Base-by-base conservation (phyloP, 2,329 filamentous ascomycete species). In the Claviceps cyperi region DNA sequence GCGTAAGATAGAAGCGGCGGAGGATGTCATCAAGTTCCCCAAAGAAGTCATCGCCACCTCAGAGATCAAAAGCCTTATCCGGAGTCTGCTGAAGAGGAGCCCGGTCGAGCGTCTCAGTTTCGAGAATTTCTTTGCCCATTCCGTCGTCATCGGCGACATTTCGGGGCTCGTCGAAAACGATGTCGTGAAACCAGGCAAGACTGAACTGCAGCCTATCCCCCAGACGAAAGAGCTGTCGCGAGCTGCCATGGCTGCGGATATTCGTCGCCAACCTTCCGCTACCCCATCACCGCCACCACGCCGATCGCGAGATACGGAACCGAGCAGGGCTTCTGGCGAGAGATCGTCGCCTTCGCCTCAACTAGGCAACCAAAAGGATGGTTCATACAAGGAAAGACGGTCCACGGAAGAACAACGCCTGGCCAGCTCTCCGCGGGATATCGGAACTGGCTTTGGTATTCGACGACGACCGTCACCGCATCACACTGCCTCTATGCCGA, bases 21-120 rank as follows among this genome's bases (percentile, higher is more conserved):
- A 94, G 55, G 91, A 97, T 62, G 74, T 79, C 54, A 94, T 97
- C 66, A 81, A 77, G 55, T 97, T 97, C 57, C 80, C 84, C 0
- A 78, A 80, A 57, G 85, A 89, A 47, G 77, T 80, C 35, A 71
- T 77, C 46, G 78, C 86, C 52, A 91, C 80, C 56, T 68, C 81
- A 46, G 83, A 85, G 9, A 80, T 96, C 69, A 95, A 94, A 65
- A 73, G 76, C 21, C 70, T 96, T 17, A 89, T 96, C 52, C 80
- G 87, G 43, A 76, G 76, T 39, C 74, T 98, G 15, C 70, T 98
- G 55, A 96, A 91, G 70, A 81, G 86, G 52, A 91, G 83, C 52
- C 88, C 92, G 0, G 80, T 86, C 5, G 87, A 95, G 64, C 78
- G 92, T 51, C 77, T 95, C 64, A 85, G 80, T 50, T 97, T 96